Evolutionary conservation across 139 green algal species (phyloP), one percentile per base, ranked within the genome.

Genomic region (Spirogloea muscicola): DNA sequence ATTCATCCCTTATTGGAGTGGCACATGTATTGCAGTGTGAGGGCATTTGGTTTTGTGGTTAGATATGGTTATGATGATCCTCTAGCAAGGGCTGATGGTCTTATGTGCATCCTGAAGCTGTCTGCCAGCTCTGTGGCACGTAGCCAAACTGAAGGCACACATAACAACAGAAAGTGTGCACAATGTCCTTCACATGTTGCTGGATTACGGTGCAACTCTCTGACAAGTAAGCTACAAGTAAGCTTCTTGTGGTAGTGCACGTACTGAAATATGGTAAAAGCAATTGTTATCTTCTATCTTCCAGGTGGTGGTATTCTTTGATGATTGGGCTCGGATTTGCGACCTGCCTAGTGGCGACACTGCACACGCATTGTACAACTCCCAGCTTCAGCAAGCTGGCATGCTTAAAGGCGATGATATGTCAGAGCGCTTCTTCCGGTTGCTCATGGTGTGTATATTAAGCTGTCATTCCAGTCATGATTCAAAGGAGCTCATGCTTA

Each of bases 341-440:
- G 88, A 91, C 29, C 48, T 72, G 55, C 84, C 88, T 0, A 16
- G 37, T 6, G 65, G 41, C 33, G 88, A 95, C 62, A 83, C 89
- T 76, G 72, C 86, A 41, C 83, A 93, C 29, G 74, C 67, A 10
- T 37, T 67, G 3, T 97, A 91, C 84, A 84, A 96, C 34, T 46
- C 60, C 52, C 78, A 88, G 55, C 77, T 96, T 49, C 89, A 89
- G 16, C 39, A 81, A 2, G 75, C 79, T 0, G 87, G 90, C 33
- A 67, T 95, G 39, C 82, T 92, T 42, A 89, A 90, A 36, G 49
- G 43, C 9, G 94, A 97, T 46, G 92, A 95, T 31, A 74, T 83
- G 25, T 91, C 86, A 1, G 94, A 96, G 57, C 86, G 90, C 52
- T 93, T 96, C 75, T 81, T 98, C 82, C 90, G 91, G 67, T 89